These are phyloP conservation scores for Epichloe gansuensis DNA, from an alignment of 2,329 filamentous ascomycete species.

Conservation along the genomic window DNA sequence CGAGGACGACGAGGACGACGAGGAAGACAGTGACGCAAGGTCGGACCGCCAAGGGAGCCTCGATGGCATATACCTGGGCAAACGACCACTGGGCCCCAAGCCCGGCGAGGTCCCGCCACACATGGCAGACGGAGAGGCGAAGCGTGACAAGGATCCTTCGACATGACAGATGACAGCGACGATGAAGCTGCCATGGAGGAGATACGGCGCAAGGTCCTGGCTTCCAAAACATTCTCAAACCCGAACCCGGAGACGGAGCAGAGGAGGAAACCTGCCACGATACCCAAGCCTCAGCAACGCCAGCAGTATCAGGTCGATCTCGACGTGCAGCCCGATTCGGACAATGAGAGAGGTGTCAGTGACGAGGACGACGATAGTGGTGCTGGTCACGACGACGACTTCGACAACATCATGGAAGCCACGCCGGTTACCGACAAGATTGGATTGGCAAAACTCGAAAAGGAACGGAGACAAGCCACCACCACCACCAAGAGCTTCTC, in stretches of 20 bases:
- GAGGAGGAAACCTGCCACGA: slow-evolving; percentile 50
- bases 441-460: slow-evolving; percentile 48
- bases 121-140: slow-evolving; percentile 17
- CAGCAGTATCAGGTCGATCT: slow-evolving; percentile 43
- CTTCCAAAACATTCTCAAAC: slow-evolving; percentile 71
- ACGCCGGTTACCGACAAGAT: slow-evolving; percentile 80
- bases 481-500: slow-evolving; percentile 40
- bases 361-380: slow-evolving; percentile 50
- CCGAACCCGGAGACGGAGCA: slow-evolving; percentile 34
- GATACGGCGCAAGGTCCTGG: slow-evolving; percentile 77
- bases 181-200: slow-evolving; percentile 69
- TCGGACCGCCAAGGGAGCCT: slow-evolving; percentile 30
- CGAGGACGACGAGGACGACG: slow-evolving; percentile 35
- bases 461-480: slow-evolving; percentile 37
- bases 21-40: slow-evolving; percentile 26
- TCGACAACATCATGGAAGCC: slow-evolving; percentile 87
- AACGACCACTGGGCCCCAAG: slow-evolving; percentile 25
- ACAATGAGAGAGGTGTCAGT: slow-evolving; percentile 49
- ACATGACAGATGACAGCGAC: slow-evolving; percentile 73
- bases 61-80: slow-evolving; percentile 51
- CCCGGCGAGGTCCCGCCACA: slow-evolving; percentile 3
- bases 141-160: slow-evolving; percentile 51
- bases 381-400: slow-evolving; percentile 59
- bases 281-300: slow-evolving; percentile 41
- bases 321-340: slow-evolving; percentile 45